These are phyloP conservation scores for Macrolepiota albuminosa DNA, from an alignment of 768 basidiomycete genomes.

Conservation along the genomic window DNA sequence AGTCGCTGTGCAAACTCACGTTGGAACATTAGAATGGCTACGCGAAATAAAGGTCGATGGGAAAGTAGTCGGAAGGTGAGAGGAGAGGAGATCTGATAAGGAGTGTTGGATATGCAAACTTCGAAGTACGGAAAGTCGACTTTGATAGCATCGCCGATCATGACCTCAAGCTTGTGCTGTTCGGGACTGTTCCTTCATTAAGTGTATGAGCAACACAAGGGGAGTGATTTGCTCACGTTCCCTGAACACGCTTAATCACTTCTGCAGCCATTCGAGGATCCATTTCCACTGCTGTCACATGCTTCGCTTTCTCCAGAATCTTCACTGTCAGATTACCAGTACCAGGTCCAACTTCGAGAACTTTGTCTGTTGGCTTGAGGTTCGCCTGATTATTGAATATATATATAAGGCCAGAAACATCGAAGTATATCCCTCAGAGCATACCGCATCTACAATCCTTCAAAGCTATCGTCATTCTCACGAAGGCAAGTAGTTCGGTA, in stretches of 20 bases:
- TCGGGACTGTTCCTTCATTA: conserved; percentile 60
- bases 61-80: conserved; percentile 96
- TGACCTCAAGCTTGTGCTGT: conserved; percentile 90
- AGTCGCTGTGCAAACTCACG: conserved; percentile 95
- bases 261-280: conserved; percentile 99
- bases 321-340: conserved; percentile 94
- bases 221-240: conserved; percentile 63
- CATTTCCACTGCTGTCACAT: conserved; percentile 93
- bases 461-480: conserved; percentile 4
- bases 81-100: conserved; percentile 98
- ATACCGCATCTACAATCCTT: conserved; percentile 42
- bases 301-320: conserved; percentile 90
- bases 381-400: conserved; percentile 56
- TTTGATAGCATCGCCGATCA: conserved; percentile 98
- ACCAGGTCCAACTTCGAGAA: conserved; percentile 96
- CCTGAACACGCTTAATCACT: conserved; percentile 94
- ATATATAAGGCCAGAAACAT: not conserved
- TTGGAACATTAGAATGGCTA: conserved; percentile 99
- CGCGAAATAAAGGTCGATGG: conserved; percentile 89
- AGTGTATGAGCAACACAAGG: not conserved
- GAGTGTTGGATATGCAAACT: conserved; percentile 98
- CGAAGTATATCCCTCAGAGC: conserved; percentile 13
- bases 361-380: conserved; percentile 89
- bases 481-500: not conserved
- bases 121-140: conserved; percentile 98